Conservation (phyloP, 139 green algal species). For the Closterium sp. region DNA sequence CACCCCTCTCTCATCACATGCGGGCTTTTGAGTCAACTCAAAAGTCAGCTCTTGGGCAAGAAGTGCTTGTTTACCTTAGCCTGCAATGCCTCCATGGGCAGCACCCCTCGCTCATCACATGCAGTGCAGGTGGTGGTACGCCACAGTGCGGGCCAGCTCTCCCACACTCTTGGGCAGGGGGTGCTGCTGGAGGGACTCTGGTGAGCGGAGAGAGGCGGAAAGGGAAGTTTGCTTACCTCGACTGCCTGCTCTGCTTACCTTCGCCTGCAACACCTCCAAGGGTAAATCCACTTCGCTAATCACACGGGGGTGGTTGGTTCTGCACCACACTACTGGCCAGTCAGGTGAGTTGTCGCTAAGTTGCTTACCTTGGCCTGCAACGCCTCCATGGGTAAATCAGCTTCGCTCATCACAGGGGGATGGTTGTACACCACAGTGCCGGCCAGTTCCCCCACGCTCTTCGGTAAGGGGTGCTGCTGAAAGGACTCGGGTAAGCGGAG, state of each 20-base stretch:
- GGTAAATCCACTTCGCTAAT: no score
- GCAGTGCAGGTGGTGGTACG: neutral
- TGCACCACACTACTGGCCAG: no score
- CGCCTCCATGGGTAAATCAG: neutral
- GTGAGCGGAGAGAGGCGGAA: no score
- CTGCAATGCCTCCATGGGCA: neutral
- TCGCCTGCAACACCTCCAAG: neutral
- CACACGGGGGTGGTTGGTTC: no score
- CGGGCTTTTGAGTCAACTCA: no score
- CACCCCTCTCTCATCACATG: neutral
- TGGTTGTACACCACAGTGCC: neutral
- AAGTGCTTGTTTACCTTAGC: neutral
- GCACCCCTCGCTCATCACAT: neutral
- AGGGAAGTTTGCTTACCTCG: no score
- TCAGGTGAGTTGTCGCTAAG: no score
- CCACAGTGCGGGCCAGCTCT: neutral
- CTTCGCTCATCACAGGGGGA: neutral
- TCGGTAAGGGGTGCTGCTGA: neutral
- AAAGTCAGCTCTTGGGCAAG: neutral
- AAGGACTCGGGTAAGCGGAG: neutral
- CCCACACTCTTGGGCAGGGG: no score
- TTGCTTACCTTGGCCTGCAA: neutral
- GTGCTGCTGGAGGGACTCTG: no score
- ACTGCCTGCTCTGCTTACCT: no score
- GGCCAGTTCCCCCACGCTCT: neutral